Evolutionary conservation across 768 basidiomycete genomes (phyloP).

Genomic region (Rhizopogon rudus): DNA sequence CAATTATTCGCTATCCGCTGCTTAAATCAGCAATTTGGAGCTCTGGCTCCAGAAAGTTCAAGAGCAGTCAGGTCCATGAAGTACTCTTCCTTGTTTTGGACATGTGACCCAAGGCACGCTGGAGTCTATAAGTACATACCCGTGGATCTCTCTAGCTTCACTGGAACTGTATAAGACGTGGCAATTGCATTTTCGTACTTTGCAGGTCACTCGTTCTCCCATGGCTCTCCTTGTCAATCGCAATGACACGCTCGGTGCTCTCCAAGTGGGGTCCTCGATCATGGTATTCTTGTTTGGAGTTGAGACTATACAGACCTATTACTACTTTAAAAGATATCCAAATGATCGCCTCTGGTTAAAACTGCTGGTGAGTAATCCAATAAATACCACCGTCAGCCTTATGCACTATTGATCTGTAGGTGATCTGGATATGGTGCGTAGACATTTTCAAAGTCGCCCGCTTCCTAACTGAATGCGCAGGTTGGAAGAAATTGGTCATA

Average conservation of each 20-base stretch:
- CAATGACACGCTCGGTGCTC: conserved; percentile 11
- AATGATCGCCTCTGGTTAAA: conserved; percentile 15
- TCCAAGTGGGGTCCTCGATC: conserved; percentile 20
- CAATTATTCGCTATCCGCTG: no score
- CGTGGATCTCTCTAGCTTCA: not conserved
- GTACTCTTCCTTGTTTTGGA: no score
- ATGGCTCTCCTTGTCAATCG: not conserved
- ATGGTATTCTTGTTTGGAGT: conserved; percentile 22
- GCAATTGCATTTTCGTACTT: not conserved
- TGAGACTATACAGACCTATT: conserved; percentile 19
- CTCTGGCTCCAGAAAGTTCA: no score
- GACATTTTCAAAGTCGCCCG: not conserved
- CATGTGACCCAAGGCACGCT: no score
- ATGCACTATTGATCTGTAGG: not conserved
- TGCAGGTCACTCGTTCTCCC: not conserved
- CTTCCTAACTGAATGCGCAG: not conserved
- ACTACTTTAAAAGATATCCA: conserved; percentile 16
- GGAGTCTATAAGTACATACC: not conserved
- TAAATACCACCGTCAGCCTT: conserved; percentile 3
- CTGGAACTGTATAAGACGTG: not conserved
- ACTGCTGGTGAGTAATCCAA: conserved; percentile 11
- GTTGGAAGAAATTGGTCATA: conserved; percentile 18
- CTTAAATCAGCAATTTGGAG: no score
- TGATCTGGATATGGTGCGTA: conserved; percentile 1
- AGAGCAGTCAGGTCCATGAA: no score